Base-by-base conservation (phyloP, 75 land plant genomes). In the Selaginella tamariscina region DNA sequence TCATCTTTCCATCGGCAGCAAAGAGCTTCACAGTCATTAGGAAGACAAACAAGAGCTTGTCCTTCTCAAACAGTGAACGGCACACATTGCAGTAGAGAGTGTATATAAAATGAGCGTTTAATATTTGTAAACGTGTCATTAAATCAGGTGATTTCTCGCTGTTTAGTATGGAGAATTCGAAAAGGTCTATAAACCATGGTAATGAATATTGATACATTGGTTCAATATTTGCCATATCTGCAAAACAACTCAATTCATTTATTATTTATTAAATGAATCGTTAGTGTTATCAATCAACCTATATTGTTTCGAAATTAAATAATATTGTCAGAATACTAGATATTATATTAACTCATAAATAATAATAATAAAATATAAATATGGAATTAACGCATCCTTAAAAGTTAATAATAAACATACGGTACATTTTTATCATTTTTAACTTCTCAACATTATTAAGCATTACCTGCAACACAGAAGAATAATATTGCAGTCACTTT, bases 131-230 rank as follows among this genome's bases (percentile, higher is more conserved):
- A 1, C 75, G 75, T 2, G 57, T 30, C 1, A 8, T 22, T 9
- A 73, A 55, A 59, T 73, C 71, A 2, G 62, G 18, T 27, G 75
- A 67, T 32, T 73, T 73, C 56, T 73, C 75, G 62, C 71, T 67
- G 32, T 56, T 73, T 30, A 55, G 30, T 29, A 67, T 76, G 18
- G 78, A 76, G 8, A 62, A 67, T 1, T n/a, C 63, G 29, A 76
- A 72, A 23, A 72, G 27, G 30, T 65, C 56, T 5, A 73, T 59
- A 67, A 67, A 73, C 75, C 75, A 73, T 67, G 75, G 75, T 27
- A 73, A 30, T 15, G 75, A 73, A 39, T 73, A 73, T 31, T 73
- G 75, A 39, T 73, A 73, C 75, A 73, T 73, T n/a, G 75, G 75
- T 56, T 73, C 75, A 27, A 73, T 73, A 32, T 73, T 73, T 27